These are phyloP conservation scores for Candida andamanensis DNA, from an alignment of 805 yeast species.

Conservation along the genomic window DNA sequence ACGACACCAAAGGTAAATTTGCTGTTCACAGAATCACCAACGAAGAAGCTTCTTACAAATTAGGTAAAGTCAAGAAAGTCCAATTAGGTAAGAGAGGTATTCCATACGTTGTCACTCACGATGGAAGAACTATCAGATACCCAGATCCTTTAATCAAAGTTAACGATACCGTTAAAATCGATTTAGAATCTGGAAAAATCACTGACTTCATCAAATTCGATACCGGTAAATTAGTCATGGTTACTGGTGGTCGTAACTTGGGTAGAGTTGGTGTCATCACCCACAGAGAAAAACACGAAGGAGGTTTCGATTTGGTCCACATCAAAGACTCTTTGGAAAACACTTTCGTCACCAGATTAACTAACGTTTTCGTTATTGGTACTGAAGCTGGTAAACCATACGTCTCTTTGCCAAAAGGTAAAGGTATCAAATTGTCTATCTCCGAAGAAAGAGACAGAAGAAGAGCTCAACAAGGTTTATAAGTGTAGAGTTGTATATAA, in stretches of 20 bases:
- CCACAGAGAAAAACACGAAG: conserved; percentile 41
- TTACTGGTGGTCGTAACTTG: conserved; percentile 41
- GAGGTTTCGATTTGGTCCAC: conserved; percentile 41
- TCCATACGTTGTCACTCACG: conserved; percentile 99
- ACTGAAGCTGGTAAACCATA: conserved; percentile 37
- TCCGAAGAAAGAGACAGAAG: conserved; percentile 43
- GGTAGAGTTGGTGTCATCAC: conserved; percentile 40
- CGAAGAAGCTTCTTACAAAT: conserved; percentile 97
- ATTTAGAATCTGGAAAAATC: conserved; percentile 93
- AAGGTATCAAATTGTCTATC: conserved; percentile 40
- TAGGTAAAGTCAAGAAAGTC: conserved; percentile 96
- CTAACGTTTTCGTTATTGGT: conserved; percentile 39
- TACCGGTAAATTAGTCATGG: conserved; percentile 39
- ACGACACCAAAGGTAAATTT: conserved; percentile 98
- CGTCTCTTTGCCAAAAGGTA: conserved; percentile 41
- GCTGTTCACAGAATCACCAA: conserved; percentile 99
- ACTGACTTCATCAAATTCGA: conserved; percentile 41
- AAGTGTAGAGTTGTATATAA: no score
- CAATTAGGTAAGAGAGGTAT: conserved; percentile 98
- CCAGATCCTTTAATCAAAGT: conserved; percentile 97
- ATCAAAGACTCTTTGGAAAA: conserved; percentile 38
- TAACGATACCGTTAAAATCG: conserved; percentile 97
- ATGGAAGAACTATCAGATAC: conserved; percentile 99
- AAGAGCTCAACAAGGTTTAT: conserved; percentile 32
- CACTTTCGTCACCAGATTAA: conserved; percentile 40